phyloP scores from a whole-genome alignment of 345 rosid genomes.

The Eutrema japonicum region DNA sequence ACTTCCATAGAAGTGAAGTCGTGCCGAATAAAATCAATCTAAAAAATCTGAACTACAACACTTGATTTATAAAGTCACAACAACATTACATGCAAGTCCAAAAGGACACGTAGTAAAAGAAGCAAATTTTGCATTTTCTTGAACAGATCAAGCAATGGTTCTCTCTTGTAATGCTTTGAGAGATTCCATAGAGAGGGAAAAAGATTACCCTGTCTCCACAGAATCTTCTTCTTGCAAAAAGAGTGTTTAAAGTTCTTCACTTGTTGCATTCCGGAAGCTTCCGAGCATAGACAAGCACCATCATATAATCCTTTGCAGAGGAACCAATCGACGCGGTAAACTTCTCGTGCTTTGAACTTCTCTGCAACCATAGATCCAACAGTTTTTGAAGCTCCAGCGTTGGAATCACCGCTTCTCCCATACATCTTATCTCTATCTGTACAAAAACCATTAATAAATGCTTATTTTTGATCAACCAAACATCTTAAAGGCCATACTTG shows the following conservation, averaged over 20 bases:
- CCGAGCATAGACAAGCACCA: conserved; percentile 75
- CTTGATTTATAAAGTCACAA: neutral
- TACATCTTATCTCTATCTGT: conserved; percentile 83
- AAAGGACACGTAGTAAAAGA: neutral
- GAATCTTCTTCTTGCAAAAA: conserved; percentile 21
- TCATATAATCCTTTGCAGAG: conserved; percentile 77
- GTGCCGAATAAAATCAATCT: neutral
- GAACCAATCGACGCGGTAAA: conserved; percentile 65
- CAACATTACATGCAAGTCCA: conserved; percentile 17
- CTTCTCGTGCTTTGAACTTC: conserved; percentile 53
- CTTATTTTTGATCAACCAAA: conserved; percentile 6
- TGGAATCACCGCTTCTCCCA: conserved; percentile 75
- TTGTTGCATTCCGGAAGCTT: conserved; percentile 43
- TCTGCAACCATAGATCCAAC: conserved; percentile 73
- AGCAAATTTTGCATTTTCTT: too few relatives aligned
- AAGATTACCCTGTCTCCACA: neutral
- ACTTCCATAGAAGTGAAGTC: neutral
- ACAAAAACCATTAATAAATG: conserved; percentile 7
- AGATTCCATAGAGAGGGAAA: neutral
- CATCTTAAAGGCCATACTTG: neutral
- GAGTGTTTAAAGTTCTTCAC: conserved; percentile 15
- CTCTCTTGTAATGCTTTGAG: conserved; percentile 10
- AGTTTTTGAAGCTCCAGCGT: conserved; percentile 57
- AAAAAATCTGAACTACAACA: neutral
- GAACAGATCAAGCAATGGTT: conserved; percentile 1